phyloP scores from a whole-genome alignment of 768 basidiomycete species.

The Gyrodon lividus region DNA sequence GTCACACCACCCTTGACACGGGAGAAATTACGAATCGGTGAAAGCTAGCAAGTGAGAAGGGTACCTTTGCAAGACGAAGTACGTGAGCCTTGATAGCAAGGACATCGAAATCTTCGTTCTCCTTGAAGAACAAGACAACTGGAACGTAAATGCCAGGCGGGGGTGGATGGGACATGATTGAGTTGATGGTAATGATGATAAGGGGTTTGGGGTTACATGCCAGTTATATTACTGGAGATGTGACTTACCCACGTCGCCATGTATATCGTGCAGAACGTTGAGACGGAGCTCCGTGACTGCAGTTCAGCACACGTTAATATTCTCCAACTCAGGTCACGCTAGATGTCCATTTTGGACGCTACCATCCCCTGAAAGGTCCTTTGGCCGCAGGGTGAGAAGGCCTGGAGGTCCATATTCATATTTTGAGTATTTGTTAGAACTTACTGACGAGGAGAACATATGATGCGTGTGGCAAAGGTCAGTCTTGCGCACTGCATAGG shows the following conservation, averaged over 20 bases:
- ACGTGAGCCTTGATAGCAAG: constrained; percentile 67
- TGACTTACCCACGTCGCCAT: background rate
- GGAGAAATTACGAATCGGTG: constrained; percentile 9
- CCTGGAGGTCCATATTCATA: too few relatives aligned
- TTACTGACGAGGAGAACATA: too few relatives aligned
- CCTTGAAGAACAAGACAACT: constrained; percentile 70
- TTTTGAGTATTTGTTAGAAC: too few relatives aligned
- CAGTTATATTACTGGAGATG: background rate
- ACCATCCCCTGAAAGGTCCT: too few relatives aligned
- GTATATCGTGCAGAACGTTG: background rate
- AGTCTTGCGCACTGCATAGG: too few relatives aligned
- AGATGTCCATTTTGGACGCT: too few relatives aligned
- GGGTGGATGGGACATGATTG: constrained; percentile 41
- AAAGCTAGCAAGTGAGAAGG: constrained; percentile 17
- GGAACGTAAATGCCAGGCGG: constrained; percentile 77
- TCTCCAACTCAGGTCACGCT: too few relatives aligned
- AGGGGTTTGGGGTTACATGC: background rate
- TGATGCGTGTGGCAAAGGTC: too few relatives aligned
- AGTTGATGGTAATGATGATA: background rate
- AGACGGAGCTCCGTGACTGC: constrained; percentile 9
- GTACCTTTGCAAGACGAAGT: constrained; percentile 68
- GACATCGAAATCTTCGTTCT: constrained; percentile 69
- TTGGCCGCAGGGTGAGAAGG: too few relatives aligned
- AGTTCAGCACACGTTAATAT: too few relatives aligned
- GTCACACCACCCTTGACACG: constrained; percentile 61